These are phyloP conservation scores for Linnemannia schmuckeri DNA, from an alignment of 192 early-diverging fungal species.

Conservation along the genomic window DNA sequence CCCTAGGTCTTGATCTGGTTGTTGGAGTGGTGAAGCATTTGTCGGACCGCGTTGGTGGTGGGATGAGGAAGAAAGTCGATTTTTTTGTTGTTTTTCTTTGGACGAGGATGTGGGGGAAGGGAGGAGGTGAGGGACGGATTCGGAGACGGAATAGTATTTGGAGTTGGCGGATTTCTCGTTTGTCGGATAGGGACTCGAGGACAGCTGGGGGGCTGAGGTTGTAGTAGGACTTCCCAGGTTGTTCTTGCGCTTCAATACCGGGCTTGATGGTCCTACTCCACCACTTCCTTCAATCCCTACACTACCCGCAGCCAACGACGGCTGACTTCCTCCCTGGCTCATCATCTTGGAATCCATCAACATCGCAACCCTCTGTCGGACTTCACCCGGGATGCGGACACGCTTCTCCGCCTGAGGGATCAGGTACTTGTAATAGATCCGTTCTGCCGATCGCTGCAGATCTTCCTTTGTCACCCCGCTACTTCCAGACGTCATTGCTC, in stretches of 20 bases:
- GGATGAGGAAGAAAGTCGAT: neutral
- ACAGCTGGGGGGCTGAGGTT: neutral
- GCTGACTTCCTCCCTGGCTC: constrained; percentile 8
- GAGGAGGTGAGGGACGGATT: neutral
- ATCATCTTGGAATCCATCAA: constrained; percentile 41
- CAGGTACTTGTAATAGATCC: constrained; percentile 69
- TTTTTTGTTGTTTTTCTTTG: constrained; percentile 1
- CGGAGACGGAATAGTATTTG: neutral
- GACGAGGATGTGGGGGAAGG: neutral
- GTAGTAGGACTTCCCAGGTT: neutral
- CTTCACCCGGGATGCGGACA: constrained; percentile 55
- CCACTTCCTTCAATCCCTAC: neutral
- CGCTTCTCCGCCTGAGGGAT: constrained; percentile 64
- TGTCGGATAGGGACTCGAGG: neutral
- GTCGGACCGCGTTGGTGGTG: neutral
- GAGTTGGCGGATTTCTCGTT: neutral
- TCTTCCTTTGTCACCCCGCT: constrained; percentile 60
- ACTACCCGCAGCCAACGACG: neutral
- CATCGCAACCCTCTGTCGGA: constrained; percentile 49
- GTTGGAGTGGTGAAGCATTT: neutral
- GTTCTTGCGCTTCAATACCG: constrained; percentile 10
- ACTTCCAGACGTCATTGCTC: constrained; percentile 13
- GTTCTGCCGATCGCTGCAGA: constrained; percentile 64
- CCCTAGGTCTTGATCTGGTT: constrained; percentile 43
- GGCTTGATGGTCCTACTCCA: neutral